Evolutionary conservation across 2,329 filamentous ascomycete species (phyloP).

Genomic region (Didymellaceae sp.): DNA sequence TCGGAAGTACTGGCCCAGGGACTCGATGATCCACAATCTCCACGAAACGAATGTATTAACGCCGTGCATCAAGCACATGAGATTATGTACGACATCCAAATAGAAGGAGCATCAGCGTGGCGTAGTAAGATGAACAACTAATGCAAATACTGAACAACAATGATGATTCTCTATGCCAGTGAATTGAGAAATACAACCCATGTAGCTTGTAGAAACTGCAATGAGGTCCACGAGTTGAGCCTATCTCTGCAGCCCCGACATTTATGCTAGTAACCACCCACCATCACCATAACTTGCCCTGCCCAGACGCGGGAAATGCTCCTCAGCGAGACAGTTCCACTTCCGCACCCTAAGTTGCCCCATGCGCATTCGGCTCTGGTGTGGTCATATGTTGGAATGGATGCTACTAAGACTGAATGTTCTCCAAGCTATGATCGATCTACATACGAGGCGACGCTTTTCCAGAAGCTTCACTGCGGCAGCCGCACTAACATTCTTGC

Average conservation of each 20-base stretch:
- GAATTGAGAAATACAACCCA: too few species aligned
- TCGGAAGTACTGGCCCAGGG: too few species aligned
- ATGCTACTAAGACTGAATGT: neutral
- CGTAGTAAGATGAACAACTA: neutral
- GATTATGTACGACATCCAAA: neutral
- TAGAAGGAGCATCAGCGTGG: constrained; percentile 10
- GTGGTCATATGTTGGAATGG: too few species aligned
- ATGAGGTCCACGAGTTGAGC: too few species aligned
- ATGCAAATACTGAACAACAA: neutral
- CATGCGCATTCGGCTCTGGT: neutral
- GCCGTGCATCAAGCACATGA: neutral
- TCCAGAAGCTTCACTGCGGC: neutral
- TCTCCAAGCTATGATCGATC: neutral
- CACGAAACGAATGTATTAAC: constrained; percentile 4
- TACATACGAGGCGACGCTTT: neutral
- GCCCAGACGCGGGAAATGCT: neutral
- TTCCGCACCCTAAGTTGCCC: neutral
- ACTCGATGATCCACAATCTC: neutral
- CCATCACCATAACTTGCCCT: neutral
- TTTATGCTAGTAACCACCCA: too few species aligned
- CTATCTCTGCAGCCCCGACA: too few species aligned
- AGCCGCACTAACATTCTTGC: too few species aligned
- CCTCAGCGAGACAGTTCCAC: too few species aligned
- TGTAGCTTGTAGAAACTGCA: too few species aligned
- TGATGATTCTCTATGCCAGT: too few species aligned